Evolutionary conservation across 1,139 yeast species (phyloP), one percentile per base, ranked within the genome.

Genomic region (Geotrichum citri-aurantii): DNA sequence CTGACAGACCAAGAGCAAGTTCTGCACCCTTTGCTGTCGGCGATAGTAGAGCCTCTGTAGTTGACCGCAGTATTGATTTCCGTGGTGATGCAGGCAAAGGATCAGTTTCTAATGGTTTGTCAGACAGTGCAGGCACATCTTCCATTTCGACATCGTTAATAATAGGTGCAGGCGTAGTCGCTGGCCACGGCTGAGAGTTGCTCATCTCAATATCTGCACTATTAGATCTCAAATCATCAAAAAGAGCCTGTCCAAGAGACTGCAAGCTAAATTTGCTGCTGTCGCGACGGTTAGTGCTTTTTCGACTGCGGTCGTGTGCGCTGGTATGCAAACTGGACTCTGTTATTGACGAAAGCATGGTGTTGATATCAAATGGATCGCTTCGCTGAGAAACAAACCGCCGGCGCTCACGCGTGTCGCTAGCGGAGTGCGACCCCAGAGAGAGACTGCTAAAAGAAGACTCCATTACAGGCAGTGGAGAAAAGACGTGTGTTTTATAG

Each of bases 21-120:
- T 59, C 59, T 2, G 59, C 61, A 5, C 61, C 61, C 42, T 50
- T 58, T n/a, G n/a, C 27, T 1, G 61, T 59, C 4, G 61, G 61
- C 1, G 61, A 59, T 21, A 59, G 29, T 5, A 59, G 53, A 4
- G 56, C 42, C 10, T 52, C 50, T 50, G 19, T 50, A 24, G 57
- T 47, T 10, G 56, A 49, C 40, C 31, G 23, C 33, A 37, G 52
- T 33, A 29, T 31, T 17, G 48, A 31, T 17, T 48, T 47, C 44
- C 37, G 40, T 7, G 52, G 47, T 12, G 44, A 27, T 31, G 33
- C 54, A 8, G 31, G 14, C 2, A 6, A 26, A 8, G 29, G 50
- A 37, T 26, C 37, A 19, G 17, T 27, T 8, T 48, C 44, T 19
- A 14, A 11, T 14, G 21, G 40, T 8, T 33, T 26, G 10, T 8